Evolutionary conservation across 2,329 filamentous ascomycete genomes (phyloP).

Genomic region (Ophiostoma pallidulum): DNA sequence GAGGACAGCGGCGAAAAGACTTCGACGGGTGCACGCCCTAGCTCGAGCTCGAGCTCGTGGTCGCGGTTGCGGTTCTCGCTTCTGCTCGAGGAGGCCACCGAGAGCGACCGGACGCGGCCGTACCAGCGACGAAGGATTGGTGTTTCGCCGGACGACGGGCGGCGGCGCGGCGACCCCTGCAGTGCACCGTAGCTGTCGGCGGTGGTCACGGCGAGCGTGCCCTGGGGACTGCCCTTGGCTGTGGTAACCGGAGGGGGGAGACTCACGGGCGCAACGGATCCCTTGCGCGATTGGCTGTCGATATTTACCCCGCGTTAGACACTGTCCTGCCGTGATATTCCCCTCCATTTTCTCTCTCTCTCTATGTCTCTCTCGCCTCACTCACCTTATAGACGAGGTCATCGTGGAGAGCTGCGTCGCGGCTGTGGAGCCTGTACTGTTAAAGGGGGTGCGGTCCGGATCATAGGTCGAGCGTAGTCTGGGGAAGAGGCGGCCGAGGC

Average conservation of each 20-base stretch:
- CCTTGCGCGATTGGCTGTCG: constrained; percentile 10
- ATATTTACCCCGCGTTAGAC: no score
- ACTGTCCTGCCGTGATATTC: neutral
- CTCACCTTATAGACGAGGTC: neutral
- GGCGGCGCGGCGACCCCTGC: neutral
- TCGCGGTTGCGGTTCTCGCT: neutral
- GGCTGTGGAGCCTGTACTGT: neutral
- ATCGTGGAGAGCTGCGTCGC: neutral
- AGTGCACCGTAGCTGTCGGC: neutral
- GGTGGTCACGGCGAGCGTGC: neutral
- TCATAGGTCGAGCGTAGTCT: constrained; percentile 26
- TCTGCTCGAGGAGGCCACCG: neutral
- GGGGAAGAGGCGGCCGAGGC: constrained; percentile 36
- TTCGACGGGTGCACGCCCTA: neutral
- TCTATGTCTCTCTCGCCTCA: no score
- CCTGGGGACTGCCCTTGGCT: neutral
- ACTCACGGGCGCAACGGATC: constrained; percentile 4
- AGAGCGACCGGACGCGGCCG: neutral
- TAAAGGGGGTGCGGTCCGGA: constrained; percentile 15
- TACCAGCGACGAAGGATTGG: neutral
- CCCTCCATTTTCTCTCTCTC: neutral
- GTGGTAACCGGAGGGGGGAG: neutral
- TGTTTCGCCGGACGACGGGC: no score
- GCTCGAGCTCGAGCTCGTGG: neutral
- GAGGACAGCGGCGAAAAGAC: no score